Evolutionary conservation across 1,139 yeast genomes (phyloP), one percentile per base, ranked within the genome.

Genomic region (Lodderomyces oxycetoniae): DNA sequence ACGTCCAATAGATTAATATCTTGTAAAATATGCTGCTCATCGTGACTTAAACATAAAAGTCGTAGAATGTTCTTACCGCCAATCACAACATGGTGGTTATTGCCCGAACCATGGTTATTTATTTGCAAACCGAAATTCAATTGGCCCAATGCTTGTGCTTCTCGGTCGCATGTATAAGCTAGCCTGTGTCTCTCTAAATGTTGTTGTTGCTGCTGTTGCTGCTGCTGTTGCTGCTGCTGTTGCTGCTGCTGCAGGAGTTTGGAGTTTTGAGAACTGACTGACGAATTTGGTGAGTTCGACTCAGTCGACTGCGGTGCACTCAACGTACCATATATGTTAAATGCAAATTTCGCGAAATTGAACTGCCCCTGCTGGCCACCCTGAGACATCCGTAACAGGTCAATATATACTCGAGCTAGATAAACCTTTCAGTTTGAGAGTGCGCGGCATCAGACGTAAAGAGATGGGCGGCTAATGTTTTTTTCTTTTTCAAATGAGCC

Each of bases 1-100:
- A 61, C 30, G 61, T 75, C 56, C 66, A 79, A 38, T 54, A 68
- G 42, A 63, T 71, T 50, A 51, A 64, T 43, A 53, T 72, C 73
- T 21, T 59, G 61, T 17, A 61, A 39, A 2, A 68, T 55, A 28
- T 44, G 56, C 36, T 48, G 56, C 54, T 54, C 74, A 54, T 62
- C 69, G 19, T 52, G 50, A 34, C 65, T 62, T 11, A 77, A 52
- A 26, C 67, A 65, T 30, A 77, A 50, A 5, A 77, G 45, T 43
- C 73, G 76, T 32, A 79, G 56, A 41, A 70, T 63, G 45, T 77
- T 77, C 42, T 77, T 71, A 1, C 85, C 83, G 2, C 83, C 83
- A 7, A 77, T 55, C 0, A 75, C 74, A 13, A 75, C 71, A 39
- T 71, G 63, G 25, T 45, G 46, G 6, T 32, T 13, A 20, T 43